Evolutionary conservation across 345 rosid species (phyloP), one percentile per base, ranked within the genome.

Genomic region (Heritiera fomes): DNA sequence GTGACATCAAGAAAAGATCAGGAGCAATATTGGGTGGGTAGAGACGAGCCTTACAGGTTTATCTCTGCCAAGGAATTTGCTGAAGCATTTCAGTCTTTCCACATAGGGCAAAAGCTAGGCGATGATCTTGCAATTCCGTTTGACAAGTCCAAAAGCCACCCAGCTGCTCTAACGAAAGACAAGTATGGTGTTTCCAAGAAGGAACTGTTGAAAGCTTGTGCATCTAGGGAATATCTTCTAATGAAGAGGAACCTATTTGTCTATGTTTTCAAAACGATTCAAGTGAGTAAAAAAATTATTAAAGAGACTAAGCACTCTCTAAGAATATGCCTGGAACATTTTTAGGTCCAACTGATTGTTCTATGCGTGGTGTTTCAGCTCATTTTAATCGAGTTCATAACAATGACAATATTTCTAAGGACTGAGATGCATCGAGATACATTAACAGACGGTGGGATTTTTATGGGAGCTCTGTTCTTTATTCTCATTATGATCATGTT

Each of bases 221-320:
- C 88, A 55, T 83, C 91, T 15, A 87, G 97, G 86, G 98, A 94
- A 82, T 75, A 68, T 80, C 84, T 93, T 82, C 91, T 94, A 58
- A 94, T 94, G 97, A 94, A 93, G 90, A 90, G 98, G 79, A 93
- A 93, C 83, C 91, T 92, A 0, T 93, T 94, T 76, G 82, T 91
- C 86, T 93, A 94, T 80, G 78, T 89, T 41, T 94, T 93, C 87
- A 90, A 84, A 80, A 77, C 86, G 81, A 9, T 34, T 30, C 90
- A 86, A 79, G 93, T 88, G 78, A 66, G 75, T 53, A 34, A 53
- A 34, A 17, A 30, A 34, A 34, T 9, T 50, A 17, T 17, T 46
- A 20, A 69, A 49, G 13, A 50, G 41, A 30, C 23, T 71, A 17
- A 40, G 17, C 43, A 50, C 52, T 17, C 32, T 71, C 10, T 4